These are phyloP conservation scores for Hemisphaericaspora xylofermentans DNA, from an alignment of 1,139 yeast genomes.

Conservation along the genomic window DNA sequence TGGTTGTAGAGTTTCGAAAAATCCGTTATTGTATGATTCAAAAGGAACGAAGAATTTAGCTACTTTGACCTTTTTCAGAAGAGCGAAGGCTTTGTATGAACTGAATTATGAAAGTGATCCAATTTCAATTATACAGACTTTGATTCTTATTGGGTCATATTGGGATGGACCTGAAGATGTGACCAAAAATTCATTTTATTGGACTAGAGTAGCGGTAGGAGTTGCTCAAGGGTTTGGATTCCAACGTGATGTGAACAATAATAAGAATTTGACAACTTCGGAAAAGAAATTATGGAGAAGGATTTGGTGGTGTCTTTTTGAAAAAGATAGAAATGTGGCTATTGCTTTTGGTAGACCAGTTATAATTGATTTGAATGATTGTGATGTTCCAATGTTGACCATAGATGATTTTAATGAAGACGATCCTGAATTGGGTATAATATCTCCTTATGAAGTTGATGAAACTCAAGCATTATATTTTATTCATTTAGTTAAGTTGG, in stretches of 20 bases:
- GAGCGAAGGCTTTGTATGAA: slow-evolving; percentile 78
- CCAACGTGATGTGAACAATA: slow-evolving; percentile 52
- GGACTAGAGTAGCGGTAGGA: slow-evolving; percentile 73
- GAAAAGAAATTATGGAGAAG: slow-evolving; percentile 66
- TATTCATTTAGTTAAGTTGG: slow-evolving; percentile 64
- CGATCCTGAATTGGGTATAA: slow-evolving; percentile 35
- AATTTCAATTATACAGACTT: slow-evolving; percentile 61
- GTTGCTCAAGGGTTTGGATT: slow-evolving; percentile 81
- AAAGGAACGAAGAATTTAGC: slow-evolving; percentile 59
- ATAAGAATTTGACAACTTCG: slow-evolving; percentile 27
- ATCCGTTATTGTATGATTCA: slow-evolving; percentile 56
- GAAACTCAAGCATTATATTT: slow-evolving; percentile 54
- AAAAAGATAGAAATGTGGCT: slow-evolving; percentile 70
- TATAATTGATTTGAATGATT: slow-evolving; percentile 68
- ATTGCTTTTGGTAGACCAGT: slow-evolving; percentile 77
- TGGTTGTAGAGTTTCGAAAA: slow-evolving; percentile 63
- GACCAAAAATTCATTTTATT: slow-evolving; percentile 70
- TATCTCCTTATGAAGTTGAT: slow-evolving; percentile 47
- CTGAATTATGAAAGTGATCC: slow-evolving; percentile 74
- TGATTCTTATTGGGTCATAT: slow-evolving; percentile 65
- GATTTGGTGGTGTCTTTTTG: slow-evolving; percentile 80
- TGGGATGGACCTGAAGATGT: slow-evolving; percentile 83
- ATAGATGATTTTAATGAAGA: slow-evolving; percentile 63
- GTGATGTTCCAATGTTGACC: slow-evolving; percentile 74
- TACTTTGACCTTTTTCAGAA: slow-evolving; percentile 64